Evolutionary conservation across 768 basidiomycete species (phyloP).

Genomic region (Neoboletus subvelutipes): DNA sequence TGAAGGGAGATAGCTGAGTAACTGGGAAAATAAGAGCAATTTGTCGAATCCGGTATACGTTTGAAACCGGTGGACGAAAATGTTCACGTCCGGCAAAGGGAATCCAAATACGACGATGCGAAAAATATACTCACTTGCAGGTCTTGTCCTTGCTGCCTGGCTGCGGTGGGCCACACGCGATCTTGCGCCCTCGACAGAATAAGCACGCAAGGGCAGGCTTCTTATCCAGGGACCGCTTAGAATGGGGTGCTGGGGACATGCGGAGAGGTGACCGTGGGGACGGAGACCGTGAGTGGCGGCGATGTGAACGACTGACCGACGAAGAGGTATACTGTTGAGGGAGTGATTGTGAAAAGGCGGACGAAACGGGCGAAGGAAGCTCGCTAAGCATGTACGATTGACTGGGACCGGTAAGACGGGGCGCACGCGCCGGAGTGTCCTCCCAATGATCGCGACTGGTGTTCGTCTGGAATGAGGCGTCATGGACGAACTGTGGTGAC

Average conservation of each 20-base stretch:
- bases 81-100: conserved; percentile 6
- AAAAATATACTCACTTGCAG: conserved; percentile 56
- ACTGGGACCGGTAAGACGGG: conserved; percentile 4
- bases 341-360: conserved; percentile 11
- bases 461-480: conserved; percentile 6
- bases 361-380: conserved; percentile 6
- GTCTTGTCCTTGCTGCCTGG: conserved; percentile 54
- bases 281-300: conserved; percentile 27
- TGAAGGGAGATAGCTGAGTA: conserved; percentile 15
- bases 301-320: conserved; percentile 21
- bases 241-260: conserved; percentile 25
- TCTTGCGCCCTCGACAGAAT: conserved; percentile 67
- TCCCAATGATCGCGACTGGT: conserved; percentile 26
- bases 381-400: conserved; percentile 24
- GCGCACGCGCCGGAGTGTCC: conserved; percentile 2
- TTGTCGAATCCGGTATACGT: conserved; percentile 10
- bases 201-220: conserved; percentile 64
- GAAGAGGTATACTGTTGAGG: conserved; percentile 12
- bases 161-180: conserved; percentile 62
- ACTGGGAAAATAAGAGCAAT: neutral
- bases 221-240: conserved; percentile 38
- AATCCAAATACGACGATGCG: neutral
- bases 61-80: conserved; percentile 15
- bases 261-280: conserved; percentile 22
- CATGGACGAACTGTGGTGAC: conserved; percentile 17